Percentiles rank a stretch among this genome's conserved stretches.
phyloP scores from a whole-genome alignment of 345 rosid genomes.

The Brassica cretica region DNA sequence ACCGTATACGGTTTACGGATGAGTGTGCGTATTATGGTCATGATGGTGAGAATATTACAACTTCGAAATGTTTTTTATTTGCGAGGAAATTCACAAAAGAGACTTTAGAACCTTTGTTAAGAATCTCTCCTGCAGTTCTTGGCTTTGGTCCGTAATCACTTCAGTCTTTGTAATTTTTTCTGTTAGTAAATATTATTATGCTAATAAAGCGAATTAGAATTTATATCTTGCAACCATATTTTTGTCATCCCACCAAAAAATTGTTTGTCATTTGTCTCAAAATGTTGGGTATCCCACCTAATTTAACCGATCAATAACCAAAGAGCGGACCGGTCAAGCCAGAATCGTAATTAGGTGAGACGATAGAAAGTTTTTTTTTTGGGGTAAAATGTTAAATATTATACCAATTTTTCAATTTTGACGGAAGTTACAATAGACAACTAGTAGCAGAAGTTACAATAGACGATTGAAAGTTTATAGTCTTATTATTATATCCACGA shows the following conservation, averaged over 20 bases:
- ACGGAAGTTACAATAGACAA: too few relatives aligned
- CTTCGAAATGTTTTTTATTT: constrained; percentile 50
- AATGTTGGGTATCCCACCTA: not conserved
- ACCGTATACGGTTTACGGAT: constrained; percentile 42
- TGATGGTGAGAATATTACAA: constrained; percentile 16
- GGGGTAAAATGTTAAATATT: too few relatives aligned
- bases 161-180: not conserved
- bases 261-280: not conserved
- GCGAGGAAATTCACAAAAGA: constrained; percentile 62
- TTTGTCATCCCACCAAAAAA: not conserved
- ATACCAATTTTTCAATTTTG: too few relatives aligned
- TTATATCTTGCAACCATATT: not conserved
- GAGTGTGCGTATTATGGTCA: constrained; percentile 55
- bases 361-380: too few relatives aligned
- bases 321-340: not conserved
- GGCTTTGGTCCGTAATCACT: constrained; percentile 44
- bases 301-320: not conserved
- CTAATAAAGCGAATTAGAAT: not conserved
- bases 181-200: constrained; percentile 9
- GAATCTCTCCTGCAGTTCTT: constrained; percentile 54
- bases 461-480: too few relatives aligned
- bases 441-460: too few relatives aligned
- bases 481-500: too few relatives aligned
- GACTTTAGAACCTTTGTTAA: constrained; percentile 57
- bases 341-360: too few relatives aligned